Evolutionary conservation across 2,329 filamentous ascomycete species (phyloP).

Genomic region (Fusarium pininemorale): DNA sequence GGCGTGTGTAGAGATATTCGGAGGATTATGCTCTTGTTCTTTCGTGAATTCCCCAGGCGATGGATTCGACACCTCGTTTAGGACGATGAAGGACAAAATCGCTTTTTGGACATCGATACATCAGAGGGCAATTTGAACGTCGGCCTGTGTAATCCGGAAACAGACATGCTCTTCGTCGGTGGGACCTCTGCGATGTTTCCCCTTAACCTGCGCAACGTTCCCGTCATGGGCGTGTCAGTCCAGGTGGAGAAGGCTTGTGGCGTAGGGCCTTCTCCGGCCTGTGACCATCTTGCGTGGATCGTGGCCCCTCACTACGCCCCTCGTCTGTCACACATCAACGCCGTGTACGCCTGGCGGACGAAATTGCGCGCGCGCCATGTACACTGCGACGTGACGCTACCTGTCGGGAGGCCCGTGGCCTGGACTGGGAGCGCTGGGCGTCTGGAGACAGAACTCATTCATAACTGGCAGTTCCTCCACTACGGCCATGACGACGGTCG

Average conservation of each 20-base stretch:
- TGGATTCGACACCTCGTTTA: background rate
- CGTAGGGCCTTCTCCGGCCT: background rate
- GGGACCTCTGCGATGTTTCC: background rate
- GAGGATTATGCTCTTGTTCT: background rate
- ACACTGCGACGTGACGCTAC: background rate
- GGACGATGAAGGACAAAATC: background rate
- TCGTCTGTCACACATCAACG: background rate
- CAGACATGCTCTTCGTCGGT: background rate
- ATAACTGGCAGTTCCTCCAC: background rate
- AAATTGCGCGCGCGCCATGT: rapidly evolving
- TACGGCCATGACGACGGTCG: rapidly evolving
- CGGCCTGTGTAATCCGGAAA: background rate
- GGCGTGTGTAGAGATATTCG: background rate
- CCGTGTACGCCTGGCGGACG: background rate
- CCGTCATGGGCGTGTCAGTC: background rate
- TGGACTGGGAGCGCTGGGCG: background rate
- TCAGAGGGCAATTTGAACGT: rapidly evolving
- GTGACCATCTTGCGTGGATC: background rate
- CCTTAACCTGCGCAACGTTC: rapidly evolving
- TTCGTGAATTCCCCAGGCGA: background rate
- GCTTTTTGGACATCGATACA: background rate
- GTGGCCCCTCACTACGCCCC: background rate
- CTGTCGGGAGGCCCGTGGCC: too few relatives aligned
- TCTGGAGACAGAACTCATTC: background rate
- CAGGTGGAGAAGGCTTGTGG: rapidly evolving